Evolutionary conservation across 331 rosid species (phyloP), one percentile per base, ranked within the genome.

Genomic region (Acacia concinna): DNA sequence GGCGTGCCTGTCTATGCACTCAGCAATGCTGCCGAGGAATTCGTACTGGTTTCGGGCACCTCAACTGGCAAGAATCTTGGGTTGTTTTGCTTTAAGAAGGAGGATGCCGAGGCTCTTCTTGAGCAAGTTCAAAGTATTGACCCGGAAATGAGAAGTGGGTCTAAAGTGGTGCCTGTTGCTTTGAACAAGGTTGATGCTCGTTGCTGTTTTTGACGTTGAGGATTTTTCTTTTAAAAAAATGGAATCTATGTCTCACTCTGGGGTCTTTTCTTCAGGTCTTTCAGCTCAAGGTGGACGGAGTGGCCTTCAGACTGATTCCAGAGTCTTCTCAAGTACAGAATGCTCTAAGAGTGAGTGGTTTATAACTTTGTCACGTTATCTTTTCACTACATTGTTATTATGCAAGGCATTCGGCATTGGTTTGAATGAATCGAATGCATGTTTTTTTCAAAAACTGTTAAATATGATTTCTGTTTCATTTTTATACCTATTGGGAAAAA

Each of bases 1-100:
- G 98, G 98, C 17, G 92, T 94, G 2, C 97, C 98, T 27, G 98
- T 94, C 0, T 94, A 92, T 78, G 98, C 98, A 3, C 97, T 92
- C 32, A 92, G 97, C 79, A 94, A 92, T 78, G 87, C 90, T 3
- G 57, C 87, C 0, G 97, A 94, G 43, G 98, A 94, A 81, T 92
- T 94, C 79, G 85, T 94, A 71, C 77, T 94, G 76, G 96, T 92
- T 23, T 89, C 97, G 8, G 98, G 98, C 0, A 71, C 86, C 67
- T 88, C 97, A 12, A 68, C 72, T 2, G 86, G 86, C 30, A 92
- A 86, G 68, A 86, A 89, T 67, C 89, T 94, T 0, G 97, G 97
- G 13, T 81, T 94, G 80, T 92, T 94, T 80, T 94, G 98, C 86
- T 94, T 92, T 73, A 92, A 83, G 77, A 90, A 89, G 56, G 96